Base-by-base conservation (phyloP, 805 yeast species). In the Saccharomyces paradoxus region DNA sequence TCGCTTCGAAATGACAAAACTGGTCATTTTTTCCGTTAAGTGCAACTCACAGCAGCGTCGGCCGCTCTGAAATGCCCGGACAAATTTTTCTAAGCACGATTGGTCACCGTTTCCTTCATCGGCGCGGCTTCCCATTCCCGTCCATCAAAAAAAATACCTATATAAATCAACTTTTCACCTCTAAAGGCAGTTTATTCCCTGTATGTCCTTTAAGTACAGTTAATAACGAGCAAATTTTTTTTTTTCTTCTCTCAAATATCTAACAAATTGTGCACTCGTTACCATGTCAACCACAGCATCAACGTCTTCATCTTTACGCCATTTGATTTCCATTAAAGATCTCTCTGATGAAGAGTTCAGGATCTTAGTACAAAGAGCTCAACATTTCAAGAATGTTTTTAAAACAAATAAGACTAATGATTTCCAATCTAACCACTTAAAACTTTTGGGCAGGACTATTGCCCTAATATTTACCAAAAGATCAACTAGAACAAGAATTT, bases 401-500 rank as follows among this genome's bases (percentile, higher is more conserved):
- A 83, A 81, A 63, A 68, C 78, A 4, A 81, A 83, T n/a, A 71
- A 68, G n/a, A 55, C 63, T n/a, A 54, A 58, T 13, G 74, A 69
- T 37, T 66, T 71, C 51, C 72, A 63, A 57, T 65, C 65, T 48
- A 63, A 71, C 29, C 76, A 78, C 51, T 67, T 72, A 27, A 81
- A 89, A 53, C 73, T 94, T 50, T 71, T 81, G 44, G 98, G 97
- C 2, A 88, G 84, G 69, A 80, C 92, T 2, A 83, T 89, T 27
- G 89, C 97, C 0, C 71, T 94, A 64, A 69, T 94, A 48, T 94
- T 94, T 71, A 80, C 89, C 55, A 94, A 94, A 69, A 83, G 99
- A 71, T 89, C 97, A 6, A 94, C 99, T 26, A 81, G 99, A 72
- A 94, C 99, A 26, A 83, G 99, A 71, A 81, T 94, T 41, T 89